Conservation (phyloP, 306 rosid genomes). For the Hippophae tibetana region DNA sequence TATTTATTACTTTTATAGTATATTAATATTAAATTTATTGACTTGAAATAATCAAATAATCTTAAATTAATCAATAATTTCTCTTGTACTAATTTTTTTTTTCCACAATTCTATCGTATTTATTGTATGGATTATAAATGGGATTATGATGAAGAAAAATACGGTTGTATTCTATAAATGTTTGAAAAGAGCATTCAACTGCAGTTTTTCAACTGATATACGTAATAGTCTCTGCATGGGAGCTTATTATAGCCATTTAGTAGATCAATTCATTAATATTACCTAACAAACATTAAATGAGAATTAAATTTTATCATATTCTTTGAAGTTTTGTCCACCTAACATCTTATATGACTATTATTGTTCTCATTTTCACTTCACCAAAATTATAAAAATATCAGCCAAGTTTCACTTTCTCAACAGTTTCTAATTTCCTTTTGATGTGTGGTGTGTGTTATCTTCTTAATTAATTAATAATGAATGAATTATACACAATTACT, state of each 20-base stretch:
- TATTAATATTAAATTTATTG: too few relatives aligned
- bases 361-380: slow-evolving; percentile 30
- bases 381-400: neutral
- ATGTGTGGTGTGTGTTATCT: too few relatives aligned
- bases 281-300: slow-evolving; percentile 69
- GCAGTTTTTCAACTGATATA: slow-evolving; percentile 47
- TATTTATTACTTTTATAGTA: too few relatives aligned
- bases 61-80: too few relatives aligned
- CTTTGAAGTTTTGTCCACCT: slow-evolving; percentile 55
- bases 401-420: too few relatives aligned
- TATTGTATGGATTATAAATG: slow-evolving; percentile 5
- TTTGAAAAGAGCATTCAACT: slow-evolving; percentile 75
- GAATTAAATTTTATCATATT: slow-evolving; percentile 49
- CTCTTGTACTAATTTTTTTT: too few relatives aligned
- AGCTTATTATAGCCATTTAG: slow-evolving; percentile 67
- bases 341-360: slow-evolving; percentile 40
- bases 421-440: too few relatives aligned
- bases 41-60: accelerated
- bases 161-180: slow-evolving; percentile 45
- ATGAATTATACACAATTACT: too few relatives aligned
- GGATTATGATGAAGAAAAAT: slow-evolving; percentile 17
- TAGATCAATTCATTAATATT: slow-evolving; percentile 58
- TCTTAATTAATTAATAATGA: too few relatives aligned
- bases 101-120: neutral
- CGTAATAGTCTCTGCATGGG: slow-evolving; percentile 56